phyloP scores from a whole-genome alignment of 208 protist genomes.

The Angomonas deanei region DNA sequence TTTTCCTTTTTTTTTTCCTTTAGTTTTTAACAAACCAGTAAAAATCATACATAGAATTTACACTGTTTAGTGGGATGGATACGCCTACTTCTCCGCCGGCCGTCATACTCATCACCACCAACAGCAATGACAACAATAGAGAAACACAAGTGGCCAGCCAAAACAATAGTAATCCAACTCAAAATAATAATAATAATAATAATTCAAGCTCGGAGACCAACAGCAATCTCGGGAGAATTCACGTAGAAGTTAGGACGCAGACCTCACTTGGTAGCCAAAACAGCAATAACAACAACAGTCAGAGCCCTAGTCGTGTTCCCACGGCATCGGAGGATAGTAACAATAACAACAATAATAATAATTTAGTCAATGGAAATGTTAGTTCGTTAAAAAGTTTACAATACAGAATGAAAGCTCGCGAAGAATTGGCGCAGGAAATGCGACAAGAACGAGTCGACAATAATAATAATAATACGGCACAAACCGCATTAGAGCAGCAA shows the following conservation, averaged over 20 bases:
- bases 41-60: too few relatives aligned
- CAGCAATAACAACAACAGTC: not conserved
- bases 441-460: not conserved
- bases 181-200: too few relatives aligned
- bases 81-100: too few relatives aligned
- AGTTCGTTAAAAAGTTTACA: not conserved
- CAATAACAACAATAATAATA: conserved; percentile 2
- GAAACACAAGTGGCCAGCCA: too few relatives aligned
- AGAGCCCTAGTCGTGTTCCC: not conserved
- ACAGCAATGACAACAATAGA: too few relatives aligned
- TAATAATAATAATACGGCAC: conserved; percentile 1
- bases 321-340: not conserved
- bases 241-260: not conserved
- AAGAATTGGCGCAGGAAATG: not conserved
- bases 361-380: conserved; percentile 1
- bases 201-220: not conserved
- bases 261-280: not conserved
- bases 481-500: not conserved
- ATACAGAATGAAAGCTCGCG: not conserved
- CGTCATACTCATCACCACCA: too few relatives aligned
- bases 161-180: too few relatives aligned
- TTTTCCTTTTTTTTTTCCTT: not conserved
- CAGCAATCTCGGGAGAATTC: not conserved
- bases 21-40: too few relatives aligned
- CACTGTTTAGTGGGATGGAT: too few relatives aligned